Base-by-base conservation (phyloP, 2,329 filamentous ascomycete species). In the Fusarium virguliforme region DNA sequence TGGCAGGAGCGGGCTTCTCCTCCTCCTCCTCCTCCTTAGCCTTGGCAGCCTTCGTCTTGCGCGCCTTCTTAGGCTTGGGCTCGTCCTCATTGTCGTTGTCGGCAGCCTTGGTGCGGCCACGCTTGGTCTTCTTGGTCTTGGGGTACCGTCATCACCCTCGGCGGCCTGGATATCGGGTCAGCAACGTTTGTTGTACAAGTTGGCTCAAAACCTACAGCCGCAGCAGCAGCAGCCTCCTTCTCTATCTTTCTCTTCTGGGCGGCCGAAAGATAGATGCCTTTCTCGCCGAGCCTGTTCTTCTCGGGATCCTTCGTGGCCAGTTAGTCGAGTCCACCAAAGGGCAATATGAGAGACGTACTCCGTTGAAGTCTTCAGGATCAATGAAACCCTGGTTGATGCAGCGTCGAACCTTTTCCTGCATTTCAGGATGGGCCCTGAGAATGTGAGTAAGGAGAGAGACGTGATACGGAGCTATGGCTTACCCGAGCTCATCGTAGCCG, bases 311-410 rank as follows among this genome's bases (percentile, higher is more conserved):
- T 72, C 5, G 56, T 56, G 37, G 6, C 55, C 22, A 54, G 71
- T 63, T 28, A 68, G 50, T 38, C 65, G 37, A 68, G 50, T 56
- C 62, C 2, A 43, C 26, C 32, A 24, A 28, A 22, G 10, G 18
- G 13, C 7, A 24, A 4, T 8, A 15, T n/a, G 43, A 30, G 60
- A 26, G 34, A 85, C 92, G 83, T 87, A 97, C 94, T 12, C 94
- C 94, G 35, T 92, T 95, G 90, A 94, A 98, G 74, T 98, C 95
- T 57, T 93, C 91, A 43, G 94, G 87, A 73, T 92, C 91, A 74
- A 98, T 91, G 75, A 96, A 93, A 26, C 94, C 94, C 78, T 95
- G 87, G 64, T 87, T 85, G 26, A 98, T 80, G 57, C 92, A 93
- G 50, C 87, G 87, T 56, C 87, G 85, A 71, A 98, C 84, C 84